Base-by-base conservation (phyloP, 1,284 basidiomycete species). In the Papiliotrema flavescens region DNA sequence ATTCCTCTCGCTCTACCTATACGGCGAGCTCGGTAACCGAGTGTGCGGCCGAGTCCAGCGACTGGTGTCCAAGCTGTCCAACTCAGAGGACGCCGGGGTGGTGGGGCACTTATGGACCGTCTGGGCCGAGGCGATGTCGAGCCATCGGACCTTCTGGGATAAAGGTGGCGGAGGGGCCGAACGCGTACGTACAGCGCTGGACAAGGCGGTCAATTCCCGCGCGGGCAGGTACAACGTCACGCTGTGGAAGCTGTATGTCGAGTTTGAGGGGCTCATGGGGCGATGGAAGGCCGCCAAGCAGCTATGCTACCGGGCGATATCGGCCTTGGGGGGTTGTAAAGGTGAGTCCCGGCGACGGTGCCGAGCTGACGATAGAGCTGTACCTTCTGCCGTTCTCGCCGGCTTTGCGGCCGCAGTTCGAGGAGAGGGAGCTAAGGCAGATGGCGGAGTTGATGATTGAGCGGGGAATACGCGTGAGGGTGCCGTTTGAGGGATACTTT, bases 341-440 rank as follows among this genome's bases (percentile, higher is more conserved):
- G 63, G 74, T 76, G 28, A 52, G 68, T 35, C 22, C 23, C 23
- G 9, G 32, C 34, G 23, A n/a, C 44, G 44, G n/a, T 26, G 47
- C 45, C 50, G 22, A 40, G 35, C 3, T 2, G 40, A 40, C 35
- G 39, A 54, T 72, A 95, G 92, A 86, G 37, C 76, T 96, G 48
- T 94, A 95, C 80, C 79, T 97, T 53, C 69, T 92, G 20, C 89
- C 91, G 4, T 96, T 95, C 75, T 83, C 84, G 4, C 80, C 83
- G 0, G 17, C 37, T 0, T 76, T 96, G 40, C 82, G 90, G 32
- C 69, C 78, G 1, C 83, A 81, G 49, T 95, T 93, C 73, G 82
- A 78, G 32, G 62, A 76, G 17, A 76, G 78, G 19, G 91, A 96
- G 69, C 79, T 95, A 61, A 80, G 82, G 50, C 80, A 76, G 23